Percentiles rank a stretch among this genome's conserved stretches.
Conservation (phyloP, 1,284 basidiomycete species). For the Entoloma clypeatum region DNA sequence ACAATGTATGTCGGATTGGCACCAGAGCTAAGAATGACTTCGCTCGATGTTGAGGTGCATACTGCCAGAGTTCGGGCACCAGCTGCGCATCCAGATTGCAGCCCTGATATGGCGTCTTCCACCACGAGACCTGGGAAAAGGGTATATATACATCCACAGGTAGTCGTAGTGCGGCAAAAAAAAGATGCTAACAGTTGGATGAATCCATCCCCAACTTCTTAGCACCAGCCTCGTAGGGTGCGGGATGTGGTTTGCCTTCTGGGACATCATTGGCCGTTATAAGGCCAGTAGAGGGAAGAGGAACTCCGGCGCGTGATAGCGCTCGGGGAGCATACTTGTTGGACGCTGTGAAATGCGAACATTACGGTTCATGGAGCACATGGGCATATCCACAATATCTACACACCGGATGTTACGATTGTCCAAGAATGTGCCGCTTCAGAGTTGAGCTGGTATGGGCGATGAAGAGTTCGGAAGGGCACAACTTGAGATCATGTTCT, state of each 20-base stretch:
- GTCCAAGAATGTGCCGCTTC: conserved; percentile 51
- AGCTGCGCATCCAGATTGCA: conserved; percentile 70
- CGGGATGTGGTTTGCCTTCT: conserved; percentile 78
- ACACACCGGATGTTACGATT: conserved; percentile 74
- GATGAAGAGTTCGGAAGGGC: background rate
- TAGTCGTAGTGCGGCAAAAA: background rate
- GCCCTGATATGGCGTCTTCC: conserved; percentile 81
- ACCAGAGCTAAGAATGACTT: conserved; percentile 44
- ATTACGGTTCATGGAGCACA: background rate
- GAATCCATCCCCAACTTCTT: conserved; percentile 45
- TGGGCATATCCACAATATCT: background rate
- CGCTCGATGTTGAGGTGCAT: conserved; percentile 73
- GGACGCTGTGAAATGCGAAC: conserved; percentile 45
- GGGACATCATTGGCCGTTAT: conserved; percentile 74
- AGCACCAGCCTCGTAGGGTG: conserved; percentile 72
- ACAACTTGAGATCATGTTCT: conserved; percentile 12
- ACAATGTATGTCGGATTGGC: conserved; percentile 53
- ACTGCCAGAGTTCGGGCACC: conserved; percentile 73
- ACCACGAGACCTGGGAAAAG: conserved; percentile 62
- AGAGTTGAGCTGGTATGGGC: conserved; percentile 26
- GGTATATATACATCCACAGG: background rate
- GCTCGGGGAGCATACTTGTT: conserved; percentile 63
- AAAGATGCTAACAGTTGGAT: conserved; percentile 42
- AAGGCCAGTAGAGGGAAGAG: conserved; percentile 50
- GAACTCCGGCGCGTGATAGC: conserved; percentile 55